A percentile compares a stretch with the other conserved stretches of the same genome.
These are phyloP conservation scores for Draba incana DNA, from an alignment of 345 rosid genomes.

Conservation along the genomic window DNA sequence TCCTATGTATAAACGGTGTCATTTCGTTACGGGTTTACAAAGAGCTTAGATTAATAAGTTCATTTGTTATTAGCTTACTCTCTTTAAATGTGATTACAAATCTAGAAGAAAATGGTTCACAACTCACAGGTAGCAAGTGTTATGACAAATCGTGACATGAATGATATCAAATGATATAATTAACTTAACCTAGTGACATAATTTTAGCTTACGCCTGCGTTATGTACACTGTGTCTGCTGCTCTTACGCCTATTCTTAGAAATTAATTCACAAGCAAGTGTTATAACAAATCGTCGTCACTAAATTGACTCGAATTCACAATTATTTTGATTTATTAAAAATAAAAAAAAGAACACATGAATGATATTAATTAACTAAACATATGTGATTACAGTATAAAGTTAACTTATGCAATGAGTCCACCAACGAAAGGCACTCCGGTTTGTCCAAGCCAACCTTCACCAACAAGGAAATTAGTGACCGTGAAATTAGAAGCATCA, in stretches of 20 bases:
- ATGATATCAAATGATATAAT: too few relatives aligned
- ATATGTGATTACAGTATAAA: conserved; percentile 3
- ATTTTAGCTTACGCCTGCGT: too few relatives aligned
- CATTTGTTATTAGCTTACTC: conserved; percentile 10
- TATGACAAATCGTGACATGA: too few relatives aligned
- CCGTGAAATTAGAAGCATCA: conserved; percentile 77
- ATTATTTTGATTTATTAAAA: conserved; percentile 7
- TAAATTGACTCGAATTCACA: conserved; percentile 18
- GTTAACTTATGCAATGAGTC: conserved; percentile 39
- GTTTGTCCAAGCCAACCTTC: conserved; percentile 67
- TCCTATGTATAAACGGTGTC: neutral
- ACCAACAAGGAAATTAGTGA: conserved; percentile 60
- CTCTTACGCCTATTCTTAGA: neutral
- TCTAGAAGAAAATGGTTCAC: too few relatives aligned
- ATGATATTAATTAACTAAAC: conserved; percentile 23
- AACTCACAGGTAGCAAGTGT: too few relatives aligned
- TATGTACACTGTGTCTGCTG: too few relatives aligned
- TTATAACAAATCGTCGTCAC: conserved; percentile 11
- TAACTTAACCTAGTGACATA: too few relatives aligned
- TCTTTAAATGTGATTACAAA: neutral
- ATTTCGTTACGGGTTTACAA: too few relatives aligned
- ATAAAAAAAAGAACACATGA: conserved; percentile 31
- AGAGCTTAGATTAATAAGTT: conserved; percentile 1
- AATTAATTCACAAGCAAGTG: neutral
- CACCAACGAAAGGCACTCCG: conserved; percentile 59